These are phyloP conservation scores for Irpex sp. DNA, from an alignment of 1,284 basidiomycete genomes.

Conservation along the genomic window DNA sequence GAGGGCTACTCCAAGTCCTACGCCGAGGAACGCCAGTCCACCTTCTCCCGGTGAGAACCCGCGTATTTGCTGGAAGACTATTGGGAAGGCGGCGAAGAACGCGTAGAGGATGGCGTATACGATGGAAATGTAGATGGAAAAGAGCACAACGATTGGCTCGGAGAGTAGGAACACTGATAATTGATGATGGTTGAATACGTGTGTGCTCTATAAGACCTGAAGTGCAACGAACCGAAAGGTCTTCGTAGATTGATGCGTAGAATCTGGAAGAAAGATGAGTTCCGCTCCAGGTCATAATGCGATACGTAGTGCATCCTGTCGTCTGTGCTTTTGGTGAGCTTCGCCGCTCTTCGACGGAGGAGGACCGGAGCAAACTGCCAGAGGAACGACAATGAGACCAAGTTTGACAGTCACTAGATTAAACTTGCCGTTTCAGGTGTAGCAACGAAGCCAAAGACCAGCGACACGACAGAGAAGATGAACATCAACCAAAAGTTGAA, in stretches of 20 bases:
- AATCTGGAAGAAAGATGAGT: conserved; percentile 35
- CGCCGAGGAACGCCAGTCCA: conserved; percentile 61
- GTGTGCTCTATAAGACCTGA: background rate
- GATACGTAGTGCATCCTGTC: conserved; percentile 44
- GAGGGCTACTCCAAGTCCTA: conserved; percentile 53
- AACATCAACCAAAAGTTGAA: conserved; percentile 74
- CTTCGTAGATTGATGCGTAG: conserved; percentile 46
- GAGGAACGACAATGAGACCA: background rate
- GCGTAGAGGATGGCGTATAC: conserved; percentile 59
- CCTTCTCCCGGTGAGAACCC: conserved; percentile 55
- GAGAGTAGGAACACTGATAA: conserved; percentile 40
- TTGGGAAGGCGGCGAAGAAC: conserved; percentile 55
- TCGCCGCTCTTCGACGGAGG: conserved; percentile 49
- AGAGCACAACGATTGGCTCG: conserved; percentile 63
- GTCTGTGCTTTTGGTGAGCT: conserved; percentile 41
- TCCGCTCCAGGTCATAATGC: conserved; percentile 45
- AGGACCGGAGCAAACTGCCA: conserved; percentile 63
- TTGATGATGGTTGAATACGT: background rate
- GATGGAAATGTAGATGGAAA: conserved; percentile 65
- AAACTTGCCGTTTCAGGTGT: conserved; percentile 44
- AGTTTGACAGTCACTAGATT: background rate
- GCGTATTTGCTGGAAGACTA: conserved; percentile 56
- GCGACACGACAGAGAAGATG: conserved; percentile 45
- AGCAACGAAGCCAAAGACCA: conserved; percentile 39
- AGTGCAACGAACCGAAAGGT: conserved; percentile 46